phyloP scores from a whole-genome alignment of 2,329 filamentous ascomycete genomes.

The Exutisphaerella laricina region DNA sequence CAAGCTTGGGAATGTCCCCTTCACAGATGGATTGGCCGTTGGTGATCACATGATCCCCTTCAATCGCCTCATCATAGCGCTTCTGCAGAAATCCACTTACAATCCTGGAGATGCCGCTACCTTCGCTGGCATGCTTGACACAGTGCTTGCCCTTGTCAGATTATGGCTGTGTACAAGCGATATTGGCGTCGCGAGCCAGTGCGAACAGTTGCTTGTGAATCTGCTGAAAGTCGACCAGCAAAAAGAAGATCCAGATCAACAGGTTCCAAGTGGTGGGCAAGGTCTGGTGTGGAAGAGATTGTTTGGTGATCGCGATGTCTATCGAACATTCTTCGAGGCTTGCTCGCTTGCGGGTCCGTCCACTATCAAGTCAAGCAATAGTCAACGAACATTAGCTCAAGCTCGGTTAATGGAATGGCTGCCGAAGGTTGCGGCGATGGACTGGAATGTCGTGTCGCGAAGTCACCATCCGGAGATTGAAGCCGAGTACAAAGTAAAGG shows the following conservation, averaged over 20 bases:
- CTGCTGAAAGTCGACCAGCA: constrained; percentile 49
- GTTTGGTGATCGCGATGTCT: constrained; percentile 56
- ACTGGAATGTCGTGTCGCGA: constrained; percentile 50
- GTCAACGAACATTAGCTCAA: constrained; percentile 55
- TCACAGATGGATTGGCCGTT: constrained; percentile 51
- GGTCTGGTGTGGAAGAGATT: constrained; percentile 57
- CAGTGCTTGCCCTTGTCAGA: constrained; percentile 51
- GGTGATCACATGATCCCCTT: constrained; percentile 42
- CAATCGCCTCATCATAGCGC: constrained; percentile 51
- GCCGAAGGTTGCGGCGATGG: constrained; percentile 47
- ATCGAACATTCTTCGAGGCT: constrained; percentile 51
- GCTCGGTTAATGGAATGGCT: constrained; percentile 56
- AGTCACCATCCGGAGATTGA: constrained; percentile 52
- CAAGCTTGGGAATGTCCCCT: constrained; percentile 35
- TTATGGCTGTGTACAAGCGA: constrained; percentile 55
- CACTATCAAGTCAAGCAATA: constrained; percentile 41
- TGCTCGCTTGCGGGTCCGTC: constrained; percentile 44
- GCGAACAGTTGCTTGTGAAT: constrained; percentile 48
- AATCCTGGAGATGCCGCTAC: constrained; percentile 52
- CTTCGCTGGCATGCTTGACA: constrained; percentile 51
- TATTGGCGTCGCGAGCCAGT: constrained; percentile 51
- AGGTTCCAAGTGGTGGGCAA: constrained; percentile 35
- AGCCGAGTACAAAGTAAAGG: constrained; percentile 30
- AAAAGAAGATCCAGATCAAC: constrained; percentile 19
- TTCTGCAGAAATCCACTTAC: constrained; percentile 52